Percentiles rank a stretch among this genome's conserved stretches.
These are phyloP conservation scores for Pestalotiopsis fici DNA, from an alignment of 2,329 filamentous ascomycete genomes.

Conservation along the genomic window DNA sequence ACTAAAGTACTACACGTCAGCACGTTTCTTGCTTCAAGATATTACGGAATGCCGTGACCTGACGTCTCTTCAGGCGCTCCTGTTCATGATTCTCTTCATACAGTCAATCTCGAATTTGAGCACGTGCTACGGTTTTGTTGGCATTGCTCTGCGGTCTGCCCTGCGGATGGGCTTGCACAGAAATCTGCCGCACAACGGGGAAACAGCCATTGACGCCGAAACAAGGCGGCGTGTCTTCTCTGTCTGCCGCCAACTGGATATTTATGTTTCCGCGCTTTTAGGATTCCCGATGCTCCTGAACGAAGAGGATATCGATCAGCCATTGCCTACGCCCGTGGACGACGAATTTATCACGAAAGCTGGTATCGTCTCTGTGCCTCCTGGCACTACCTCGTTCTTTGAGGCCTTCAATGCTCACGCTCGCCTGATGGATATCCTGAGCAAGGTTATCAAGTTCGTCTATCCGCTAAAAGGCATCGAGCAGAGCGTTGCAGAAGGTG, in stretches of 20 bases:
- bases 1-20: constrained; percentile 72
- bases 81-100: constrained; percentile 81
- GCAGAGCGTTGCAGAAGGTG: constrained; percentile 43
- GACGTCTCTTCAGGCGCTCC: constrained; percentile 70
- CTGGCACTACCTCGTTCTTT: constrained; percentile 59
- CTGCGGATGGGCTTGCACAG: constrained; percentile 78
- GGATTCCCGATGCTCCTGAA: constrained; percentile 66
- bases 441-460: constrained; percentile 65
- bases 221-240: constrained; percentile 67
- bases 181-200: constrained; percentile 63
- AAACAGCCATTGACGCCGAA: constrained; percentile 65
- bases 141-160: constrained; percentile 75
- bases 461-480: constrained; percentile 64
- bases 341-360: constrained; percentile 67
- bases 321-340: constrained; percentile 64
- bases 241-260: constrained; percentile 70
- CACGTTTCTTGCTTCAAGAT: constrained; percentile 66
- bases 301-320: constrained; percentile 68
- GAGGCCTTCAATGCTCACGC: constrained; percentile 69
- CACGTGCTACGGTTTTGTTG: constrained; percentile 79
- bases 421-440: constrained; percentile 62
- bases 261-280: constrained; percentile 67
- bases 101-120: constrained; percentile 79
- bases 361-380: constrained; percentile 55
- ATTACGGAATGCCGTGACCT: constrained; percentile 73